Evolutionary conservation across 192 early-diverging fungal species (phyloP).

Genomic region (Nowakowskiella sp.): DNA sequence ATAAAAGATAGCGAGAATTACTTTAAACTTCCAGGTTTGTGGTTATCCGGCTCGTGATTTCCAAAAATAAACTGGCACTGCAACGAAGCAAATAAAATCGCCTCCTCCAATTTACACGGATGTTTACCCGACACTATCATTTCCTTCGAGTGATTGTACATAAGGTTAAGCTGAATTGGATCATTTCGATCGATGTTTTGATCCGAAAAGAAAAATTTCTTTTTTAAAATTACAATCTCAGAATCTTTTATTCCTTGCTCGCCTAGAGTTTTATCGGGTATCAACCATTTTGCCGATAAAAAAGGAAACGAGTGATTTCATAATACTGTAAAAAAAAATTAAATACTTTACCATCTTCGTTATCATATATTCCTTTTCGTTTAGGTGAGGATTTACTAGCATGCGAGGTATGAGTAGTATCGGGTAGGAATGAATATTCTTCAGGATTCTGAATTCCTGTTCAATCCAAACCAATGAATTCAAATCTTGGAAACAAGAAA

Average conservation of each 20-base stretch:
- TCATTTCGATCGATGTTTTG: constrained; percentile 52
- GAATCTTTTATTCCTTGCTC: constrained; percentile 45
- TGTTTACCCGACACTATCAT: constrained; percentile 43
- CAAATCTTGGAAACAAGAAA: no score
- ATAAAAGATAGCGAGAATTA: no score
- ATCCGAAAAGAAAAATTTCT: constrained; percentile 58
- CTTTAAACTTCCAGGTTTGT: constrained; percentile 42
- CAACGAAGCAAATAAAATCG: constrained; percentile 45
- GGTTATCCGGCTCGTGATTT: constrained; percentile 48
- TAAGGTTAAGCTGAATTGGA: constrained; percentile 49
- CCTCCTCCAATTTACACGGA: constrained; percentile 50
- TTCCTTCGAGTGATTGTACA: constrained; percentile 46
- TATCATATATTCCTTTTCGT: no score
- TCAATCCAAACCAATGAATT: no score
- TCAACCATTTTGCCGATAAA: constrained; percentile 37
- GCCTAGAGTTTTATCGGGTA: constrained; percentile 40
- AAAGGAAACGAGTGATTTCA: constrained; percentile 4
- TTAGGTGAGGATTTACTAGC: no score
- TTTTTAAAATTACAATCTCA: constrained; percentile 44
- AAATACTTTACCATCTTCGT: no score
- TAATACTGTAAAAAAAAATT: no score
- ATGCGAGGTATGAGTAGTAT: no score
- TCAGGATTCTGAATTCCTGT: constrained; percentile 46
- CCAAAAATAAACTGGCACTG: constrained; percentile 47
- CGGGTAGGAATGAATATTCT: constrained; percentile 47